phyloP scores from a whole-genome alignment of 2,329 filamentous ascomycete species.

The Fusarium buharicum region DNA sequence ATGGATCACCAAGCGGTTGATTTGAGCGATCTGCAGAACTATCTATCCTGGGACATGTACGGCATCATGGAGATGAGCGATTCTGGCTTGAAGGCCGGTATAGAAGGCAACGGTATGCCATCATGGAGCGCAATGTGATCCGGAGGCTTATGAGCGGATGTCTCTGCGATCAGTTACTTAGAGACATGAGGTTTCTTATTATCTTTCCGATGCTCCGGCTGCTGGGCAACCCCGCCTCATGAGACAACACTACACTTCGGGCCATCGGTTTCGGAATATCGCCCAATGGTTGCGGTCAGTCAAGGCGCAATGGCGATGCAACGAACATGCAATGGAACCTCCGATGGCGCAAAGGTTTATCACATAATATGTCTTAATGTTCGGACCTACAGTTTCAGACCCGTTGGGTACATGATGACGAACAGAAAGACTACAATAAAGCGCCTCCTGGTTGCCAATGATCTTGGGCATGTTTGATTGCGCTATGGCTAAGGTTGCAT shows the following conservation, averaged over 20 bases:
- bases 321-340: too few relatives aligned
- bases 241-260: conserved; percentile 10
- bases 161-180: too few relatives aligned
- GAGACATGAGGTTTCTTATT: not conserved
- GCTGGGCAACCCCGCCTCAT: conserved; percentile 1
- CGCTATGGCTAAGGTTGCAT: too few relatives aligned
- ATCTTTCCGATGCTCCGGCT: not conserved
- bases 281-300: conserved; percentile 19
- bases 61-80: conserved; percentile 56
- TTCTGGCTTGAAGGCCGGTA: conserved; percentile 49
- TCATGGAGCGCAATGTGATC: conserved; percentile 45
- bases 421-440: conserved; percentile 16
- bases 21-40: conserved; percentile 53
- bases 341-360: too few relatives aligned
- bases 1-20: conserved; percentile 53
- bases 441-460: conserved; percentile 21
- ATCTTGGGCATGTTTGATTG: conserved; percentile 8
- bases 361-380: too few relatives aligned
- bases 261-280: conserved; percentile 35
- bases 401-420: too few relatives aligned
- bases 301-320: conserved; percentile 1
- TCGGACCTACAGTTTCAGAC: too few relatives aligned
- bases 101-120: conserved; percentile 49
- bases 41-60: conserved; percentile 55
- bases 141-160: too few relatives aligned